A percentile compares a stretch with the other conserved stretches of the same genome.
Conservation (phyloP, 2,329 filamentous ascomycete species). For the Penicillium psychrosexuale region DNA sequence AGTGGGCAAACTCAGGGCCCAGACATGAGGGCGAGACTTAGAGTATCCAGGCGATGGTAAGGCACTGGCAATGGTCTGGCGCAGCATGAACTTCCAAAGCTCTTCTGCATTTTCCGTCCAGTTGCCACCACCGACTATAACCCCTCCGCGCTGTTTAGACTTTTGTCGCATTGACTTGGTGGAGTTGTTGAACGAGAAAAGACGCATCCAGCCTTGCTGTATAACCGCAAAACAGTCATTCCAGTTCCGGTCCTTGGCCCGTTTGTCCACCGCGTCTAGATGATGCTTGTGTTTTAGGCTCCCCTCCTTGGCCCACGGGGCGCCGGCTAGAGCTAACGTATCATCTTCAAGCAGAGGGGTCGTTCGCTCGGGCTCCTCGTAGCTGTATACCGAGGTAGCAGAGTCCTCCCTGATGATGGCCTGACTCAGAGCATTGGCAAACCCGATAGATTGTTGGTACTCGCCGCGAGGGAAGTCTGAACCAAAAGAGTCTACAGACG, state of each 20-base stretch:
- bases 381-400: constrained; percentile 50
- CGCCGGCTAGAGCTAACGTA: constrained; percentile 81
- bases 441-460: constrained; percentile 95
- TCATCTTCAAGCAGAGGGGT: constrained; percentile 83
- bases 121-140: constrained; percentile 87
- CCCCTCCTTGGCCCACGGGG: constrained; percentile 98
- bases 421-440: constrained; percentile 93
- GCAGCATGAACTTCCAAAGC: constrained; percentile 79
- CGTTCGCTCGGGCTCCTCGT: constrained; percentile 59
- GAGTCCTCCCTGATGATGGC: constrained; percentile 85
- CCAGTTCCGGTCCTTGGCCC: constrained; percentile 92
- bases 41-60: constrained; percentile 91
- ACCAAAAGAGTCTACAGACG: constrained; percentile 87
- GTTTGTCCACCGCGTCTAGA: constrained; percentile 83
- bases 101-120: constrained; percentile 97
- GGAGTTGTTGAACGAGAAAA: constrained; percentile 87
- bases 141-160: constrained; percentile 56
- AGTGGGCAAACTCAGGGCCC: constrained; percentile 85
- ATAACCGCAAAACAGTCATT: constrained; percentile 93
- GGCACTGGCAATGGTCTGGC: constrained; percentile 86
- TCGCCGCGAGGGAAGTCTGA: constrained; percentile 72
- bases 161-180: constrained; percentile 68
- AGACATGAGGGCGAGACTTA: constrained; percentile 84
- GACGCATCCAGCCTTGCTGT: constrained; percentile 86
- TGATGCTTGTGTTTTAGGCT: constrained; percentile 96